Evolutionary conservation across 106 monocot genomes (phyloP), one percentile per base, ranked within the genome.

Genomic region (Xerophyta viscosa): DNA sequence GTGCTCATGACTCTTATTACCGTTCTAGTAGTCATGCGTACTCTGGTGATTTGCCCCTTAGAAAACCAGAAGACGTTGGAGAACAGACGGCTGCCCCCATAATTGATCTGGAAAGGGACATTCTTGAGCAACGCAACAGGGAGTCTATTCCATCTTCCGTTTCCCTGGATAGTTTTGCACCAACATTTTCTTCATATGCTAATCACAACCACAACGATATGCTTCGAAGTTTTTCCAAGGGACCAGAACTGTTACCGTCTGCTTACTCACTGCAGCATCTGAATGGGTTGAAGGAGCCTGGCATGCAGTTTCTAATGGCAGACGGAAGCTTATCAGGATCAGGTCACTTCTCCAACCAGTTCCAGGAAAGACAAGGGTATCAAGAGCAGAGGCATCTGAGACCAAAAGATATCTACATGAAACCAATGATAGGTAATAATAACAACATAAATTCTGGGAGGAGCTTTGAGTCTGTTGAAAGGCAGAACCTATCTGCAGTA

Each of bases 361-460:
- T 80, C 29, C 62, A 71, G 30, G 57, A 70, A 28, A 61, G 62
- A 52, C 66, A 65, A 20, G 43, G 27, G 19, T 24, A 54, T 8
- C 3, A 56, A 23, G 60, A 61, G 27, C 69, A 78, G 56, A 64
- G 59, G 2, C 58, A 65, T 8, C 29, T 22, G 5, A 58, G 61
- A 20, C 57, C 51, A 17, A 60, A 50, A 59, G 70, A 56, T 2
- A 31, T 70, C 14, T 64, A 58, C 51, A 29, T 48, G 39, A 29
- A 63, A 29, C 63, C 46, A 3, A 59, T 60, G 19, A 52, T 57
- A 55, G 46, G 58, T 25, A 50, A 54, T 15, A n/a, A n/a, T n/a
- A n/a, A n/a, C n/a, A 71, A 43, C 31, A n/a, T 53, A n/a, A 51
- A 57, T 28, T 22, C 67, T 3, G 45, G 30, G 41, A 52, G 53